Evolutionary conservation across 768 basidiomycete species (phyloP).

Genomic region (Leccinum truebloodii): DNA sequence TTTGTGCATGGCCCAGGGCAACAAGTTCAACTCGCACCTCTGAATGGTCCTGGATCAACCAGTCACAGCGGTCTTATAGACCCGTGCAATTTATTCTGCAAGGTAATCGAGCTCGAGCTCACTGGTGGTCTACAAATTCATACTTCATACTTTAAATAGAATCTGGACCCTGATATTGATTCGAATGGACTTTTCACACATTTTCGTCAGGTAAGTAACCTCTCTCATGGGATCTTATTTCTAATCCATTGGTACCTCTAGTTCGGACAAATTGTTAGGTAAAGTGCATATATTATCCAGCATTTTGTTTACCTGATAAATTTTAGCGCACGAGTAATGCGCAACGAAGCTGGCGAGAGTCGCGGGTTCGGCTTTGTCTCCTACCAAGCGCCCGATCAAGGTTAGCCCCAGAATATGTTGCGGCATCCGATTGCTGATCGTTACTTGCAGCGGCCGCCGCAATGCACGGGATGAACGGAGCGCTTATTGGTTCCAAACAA

Average conservation of each 20-base stretch:
- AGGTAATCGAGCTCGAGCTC: slow-evolving; percentile 45
- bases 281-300: slow-evolving; percentile 17
- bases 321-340: slow-evolving; percentile 86
- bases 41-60: slow-evolving; percentile 69
- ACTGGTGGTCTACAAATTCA: slow-evolving; percentile 3
- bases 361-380: slow-evolving; percentile 93
- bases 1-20: slow-evolving; percentile 90
- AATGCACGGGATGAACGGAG: slow-evolving; percentile 80
- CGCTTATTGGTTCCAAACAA: slow-evolving; percentile 67
- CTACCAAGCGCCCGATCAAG: slow-evolving; percentile 81
- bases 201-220: slow-evolving; percentile 64
- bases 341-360: slow-evolving; percentile 77
- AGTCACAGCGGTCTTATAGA: slow-evolving; percentile 89
- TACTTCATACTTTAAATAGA: slow-evolving; percentile 44
- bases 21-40: slow-evolving; percentile 82
- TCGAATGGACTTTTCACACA: slow-evolving; percentile 82
- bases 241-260: slow-evolving; percentile 33
- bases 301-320: background rate
- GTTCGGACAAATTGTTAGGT: slow-evolving; percentile 92
- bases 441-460: slow-evolving; percentile 60
- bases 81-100: slow-evolving; percentile 89
- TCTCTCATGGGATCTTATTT: slow-evolving; percentile 7
- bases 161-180: slow-evolving; percentile 81
- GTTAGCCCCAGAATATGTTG: slow-evolving; percentile 35
- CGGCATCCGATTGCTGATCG: slow-evolving; percentile 2